Evolutionary conservation across 495 filamentous ascomycete species (phyloP).

Genomic region (Tuber magnatum): DNA sequence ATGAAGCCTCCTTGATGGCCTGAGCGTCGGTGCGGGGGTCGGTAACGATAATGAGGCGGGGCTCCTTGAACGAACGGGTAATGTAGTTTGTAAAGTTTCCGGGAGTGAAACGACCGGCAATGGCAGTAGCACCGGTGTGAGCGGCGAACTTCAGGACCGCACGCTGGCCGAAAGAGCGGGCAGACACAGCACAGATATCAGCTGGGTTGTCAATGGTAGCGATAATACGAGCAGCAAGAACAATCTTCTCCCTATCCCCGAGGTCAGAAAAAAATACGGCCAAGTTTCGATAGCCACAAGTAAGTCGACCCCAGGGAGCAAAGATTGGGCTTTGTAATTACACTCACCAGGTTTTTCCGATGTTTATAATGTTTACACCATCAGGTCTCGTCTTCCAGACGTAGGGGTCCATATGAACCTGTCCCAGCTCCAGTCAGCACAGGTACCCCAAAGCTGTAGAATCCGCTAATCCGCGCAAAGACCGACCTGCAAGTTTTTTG

Average conservation of each 20-base stretch:
- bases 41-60: conserved; percentile 97
- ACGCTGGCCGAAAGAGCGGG: conserved; percentile 98
- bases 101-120: conserved; percentile 98
- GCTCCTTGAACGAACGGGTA: conserved; percentile 99
- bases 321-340: conserved; percentile 9
- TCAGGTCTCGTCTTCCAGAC: conserved; percentile 98
- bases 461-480: conserved; percentile 8
- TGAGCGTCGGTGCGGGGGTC: conserved; percentile 98
- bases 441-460: conserved; percentile 18
- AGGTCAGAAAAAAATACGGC: conserved; percentile 39
- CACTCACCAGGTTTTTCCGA: conserved; percentile 98
- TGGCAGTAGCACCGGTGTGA: conserved; percentile 94
- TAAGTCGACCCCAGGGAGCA: background rate
- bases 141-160: conserved; percentile 98
- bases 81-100: conserved; percentile 99
- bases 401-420: conserved; percentile 96
- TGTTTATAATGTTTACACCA: conserved; percentile 96
- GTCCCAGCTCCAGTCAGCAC: conserved; percentile 23
- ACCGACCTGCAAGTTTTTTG: conserved; percentile 84
- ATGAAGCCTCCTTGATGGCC: conserved; percentile 99
- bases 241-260: conserved; percentile 86
- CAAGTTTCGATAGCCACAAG: conserved; percentile 4
- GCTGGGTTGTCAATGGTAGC: conserved; percentile 98
- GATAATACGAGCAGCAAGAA: conserved; percentile 96
- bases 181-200: conserved; percentile 97